Percentiles rank a stretch among this genome's conserved stretches.
Evolutionary conservation across 1,139 yeast species (phyloP).

Genomic region (Tardiomyces blankii): DNA sequence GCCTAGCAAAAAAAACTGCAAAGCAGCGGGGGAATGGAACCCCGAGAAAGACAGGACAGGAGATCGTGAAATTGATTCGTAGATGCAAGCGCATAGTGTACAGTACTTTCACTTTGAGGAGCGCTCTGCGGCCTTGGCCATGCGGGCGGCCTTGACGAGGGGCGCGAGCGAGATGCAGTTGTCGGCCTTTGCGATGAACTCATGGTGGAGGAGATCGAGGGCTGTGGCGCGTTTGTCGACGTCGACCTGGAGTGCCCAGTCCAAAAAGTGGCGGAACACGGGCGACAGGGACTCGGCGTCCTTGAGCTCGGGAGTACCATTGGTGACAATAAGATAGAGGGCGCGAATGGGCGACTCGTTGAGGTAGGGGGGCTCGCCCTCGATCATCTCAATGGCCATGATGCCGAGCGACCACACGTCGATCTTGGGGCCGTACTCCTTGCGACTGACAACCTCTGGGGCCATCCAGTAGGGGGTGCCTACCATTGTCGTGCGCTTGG

Average conservation of each 20-base stretch:
- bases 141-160: conserved; percentile 73
- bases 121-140: conserved; percentile 42
- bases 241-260: conserved; percentile 75
- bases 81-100: no score
- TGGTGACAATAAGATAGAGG: conserved; percentile 83
- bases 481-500: conserved; percentile 93
- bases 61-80: no score
- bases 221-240: conserved; percentile 80
- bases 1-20: no score
- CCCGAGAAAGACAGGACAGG: no score
- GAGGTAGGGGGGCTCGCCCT: conserved; percentile 96
- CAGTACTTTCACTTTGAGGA: background rate
- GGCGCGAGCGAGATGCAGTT: conserved; percentile 72
- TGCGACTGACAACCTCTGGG: conserved; percentile 89
- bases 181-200: conserved; percentile 64
- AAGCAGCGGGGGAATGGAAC: no score
- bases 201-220: conserved; percentile 57
- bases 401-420: conserved; percentile 97
- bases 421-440: conserved; percentile 94
- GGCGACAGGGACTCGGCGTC: conserved; percentile 75
- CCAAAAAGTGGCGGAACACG: conserved; percentile 56
- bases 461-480: conserved; percentile 99
- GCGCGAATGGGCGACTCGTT: conserved; percentile 93
- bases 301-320: conserved; percentile 87
- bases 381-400: conserved; percentile 97